phyloP scores from a whole-genome alignment of 1,139 yeast species.

The Oligophagozyma castellii region DNA sequence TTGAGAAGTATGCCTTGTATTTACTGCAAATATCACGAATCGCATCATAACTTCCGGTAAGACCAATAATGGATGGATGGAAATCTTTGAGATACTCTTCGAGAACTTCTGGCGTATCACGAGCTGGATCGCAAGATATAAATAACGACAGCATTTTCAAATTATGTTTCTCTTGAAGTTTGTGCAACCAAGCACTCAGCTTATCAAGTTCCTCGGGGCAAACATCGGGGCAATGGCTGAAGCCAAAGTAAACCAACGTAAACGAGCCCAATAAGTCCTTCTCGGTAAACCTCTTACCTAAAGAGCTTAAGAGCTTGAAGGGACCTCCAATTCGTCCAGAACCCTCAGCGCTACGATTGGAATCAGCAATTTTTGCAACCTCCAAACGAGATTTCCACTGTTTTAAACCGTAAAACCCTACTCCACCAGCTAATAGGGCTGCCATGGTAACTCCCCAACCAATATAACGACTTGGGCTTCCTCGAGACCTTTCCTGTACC shows the following conservation, averaged over 20 bases:
- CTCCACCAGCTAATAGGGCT: no score
- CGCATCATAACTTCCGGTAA: constrained; percentile 81
- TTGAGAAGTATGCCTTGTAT: constrained; percentile 86
- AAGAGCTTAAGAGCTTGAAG: constrained; percentile 54
- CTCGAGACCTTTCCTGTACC: no score
- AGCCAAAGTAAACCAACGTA: constrained; percentile 79
- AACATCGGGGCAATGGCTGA: constrained; percentile 94
- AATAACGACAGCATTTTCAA: constrained; percentile 46
- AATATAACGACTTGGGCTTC: no score
- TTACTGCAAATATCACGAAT: constrained; percentile 75
- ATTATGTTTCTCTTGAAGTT: constrained; percentile 28
- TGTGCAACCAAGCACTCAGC: constrained; percentile 62
- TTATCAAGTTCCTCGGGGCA: constrained; percentile 97
- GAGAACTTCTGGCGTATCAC: constrained; percentile 77
- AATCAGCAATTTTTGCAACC: no score
- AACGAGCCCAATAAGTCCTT: constrained; percentile 65
- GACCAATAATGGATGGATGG: constrained; percentile 76
- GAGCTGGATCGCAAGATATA: constrained; percentile 91
- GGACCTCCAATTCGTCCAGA: constrained; percentile 97
- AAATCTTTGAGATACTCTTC: constrained; percentile 73
- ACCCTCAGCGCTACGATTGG: no score
- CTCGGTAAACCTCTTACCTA: constrained; percentile 64
- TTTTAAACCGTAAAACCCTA: no score
- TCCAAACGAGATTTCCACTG: no score
- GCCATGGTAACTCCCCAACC: no score